phyloP scores from a whole-genome alignment of 2,329 filamentous ascomycete species.

The Fusarium subtropicale region DNA sequence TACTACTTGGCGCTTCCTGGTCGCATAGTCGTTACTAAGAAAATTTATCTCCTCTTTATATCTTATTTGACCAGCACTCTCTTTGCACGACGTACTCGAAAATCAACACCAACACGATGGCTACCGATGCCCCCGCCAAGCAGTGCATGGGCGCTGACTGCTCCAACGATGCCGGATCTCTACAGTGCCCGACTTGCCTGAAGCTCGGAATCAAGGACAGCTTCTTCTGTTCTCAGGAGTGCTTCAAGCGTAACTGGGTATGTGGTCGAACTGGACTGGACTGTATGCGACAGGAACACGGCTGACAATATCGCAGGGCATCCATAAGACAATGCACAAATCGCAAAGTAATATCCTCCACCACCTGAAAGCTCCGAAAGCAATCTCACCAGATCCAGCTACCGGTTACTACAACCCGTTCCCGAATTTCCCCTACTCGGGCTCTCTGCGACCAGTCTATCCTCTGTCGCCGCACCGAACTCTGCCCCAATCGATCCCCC shows the following conservation, averaged over 20 bases:
- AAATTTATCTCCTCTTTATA: background rate
- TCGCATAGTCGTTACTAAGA: constrained; percentile 4
- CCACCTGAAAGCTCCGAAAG: constrained; percentile 79
- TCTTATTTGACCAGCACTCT: background rate
- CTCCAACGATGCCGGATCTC: constrained; percentile 82
- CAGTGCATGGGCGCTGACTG: constrained; percentile 88
- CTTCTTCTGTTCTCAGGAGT: constrained; percentile 98
- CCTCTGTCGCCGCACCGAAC: constrained; percentile 78
- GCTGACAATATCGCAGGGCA: constrained; percentile 63
- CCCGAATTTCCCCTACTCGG: constrained; percentile 86
- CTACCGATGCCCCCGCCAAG: constrained; percentile 63
- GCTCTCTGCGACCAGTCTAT: constrained; percentile 85
- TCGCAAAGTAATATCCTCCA: constrained; percentile 79
- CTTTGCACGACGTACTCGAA: background rate
- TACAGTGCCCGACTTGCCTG: constrained; percentile 96
- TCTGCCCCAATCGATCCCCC: constrained; percentile 82
- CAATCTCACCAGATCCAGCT: constrained; percentile 90
- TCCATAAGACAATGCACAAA: constrained; percentile 81
- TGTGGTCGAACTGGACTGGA: constrained; percentile 45
- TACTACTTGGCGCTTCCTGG: constrained; percentile 8
- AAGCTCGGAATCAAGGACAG: constrained; percentile 89
- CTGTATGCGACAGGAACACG: constrained; percentile 27
- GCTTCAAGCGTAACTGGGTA: constrained; percentile 99
- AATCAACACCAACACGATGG: constrained; percentile 53
- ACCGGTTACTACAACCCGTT: constrained; percentile 93